Conservation (phyloP, 2,329 filamentous ascomycete genomes). For the Trichophyton mentagrophytes region DNA sequence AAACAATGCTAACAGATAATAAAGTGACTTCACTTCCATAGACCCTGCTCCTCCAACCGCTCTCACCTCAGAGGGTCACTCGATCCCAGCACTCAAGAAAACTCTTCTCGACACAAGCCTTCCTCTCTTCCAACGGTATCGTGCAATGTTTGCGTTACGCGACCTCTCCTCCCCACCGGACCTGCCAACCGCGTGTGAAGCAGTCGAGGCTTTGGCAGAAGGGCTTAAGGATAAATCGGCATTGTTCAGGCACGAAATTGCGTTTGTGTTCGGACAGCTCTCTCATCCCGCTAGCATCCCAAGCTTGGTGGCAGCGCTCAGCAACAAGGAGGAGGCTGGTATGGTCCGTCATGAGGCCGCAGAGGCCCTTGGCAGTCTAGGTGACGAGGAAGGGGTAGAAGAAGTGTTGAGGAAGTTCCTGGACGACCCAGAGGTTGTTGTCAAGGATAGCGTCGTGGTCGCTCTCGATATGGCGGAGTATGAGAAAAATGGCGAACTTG, state of each 20-base stretch:
- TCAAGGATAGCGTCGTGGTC: slow-evolving; percentile 87
- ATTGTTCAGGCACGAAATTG: slow-evolving; percentile 93
- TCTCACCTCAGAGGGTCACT: slow-evolving; percentile 46
- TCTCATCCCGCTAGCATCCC: slow-evolving; percentile 95
- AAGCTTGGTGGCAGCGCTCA: slow-evolving; percentile 64
- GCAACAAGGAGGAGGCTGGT: slow-evolving; percentile 67
- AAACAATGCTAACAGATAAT: slow-evolving; percentile 17
- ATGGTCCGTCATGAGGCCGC: slow-evolving; percentile 98
- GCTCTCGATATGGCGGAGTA: slow-evolving; percentile 97
- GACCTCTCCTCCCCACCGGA: slow-evolving; percentile 90
- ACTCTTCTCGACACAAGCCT: slow-evolving; percentile 64
- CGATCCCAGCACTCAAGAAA: slow-evolving; percentile 61
- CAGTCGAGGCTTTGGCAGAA: slow-evolving; percentile 70
- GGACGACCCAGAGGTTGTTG: slow-evolving; percentile 81
- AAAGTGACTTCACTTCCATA: slow-evolving; percentile 88
- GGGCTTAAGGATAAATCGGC: slow-evolving; percentile 78
- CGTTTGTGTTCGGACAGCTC: slow-evolving; percentile 94
- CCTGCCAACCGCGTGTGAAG: slow-evolving; percentile 76
- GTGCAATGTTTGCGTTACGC: slow-evolving; percentile 94
- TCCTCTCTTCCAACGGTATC: slow-evolving; percentile 83
- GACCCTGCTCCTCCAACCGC: slow-evolving; percentile 87
- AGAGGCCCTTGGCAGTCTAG: slow-evolving; percentile 85
- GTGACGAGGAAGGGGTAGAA: slow-evolving; percentile 86
- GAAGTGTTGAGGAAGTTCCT: slow-evolving; percentile 71
- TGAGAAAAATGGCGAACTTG: slow-evolving; percentile 73